A percentile compares a stretch with the other conserved stretches of the same genome.
Conservation (phyloP, 192 early-diverging fungal genomes). For the Umbelopsis sp. region DNA sequence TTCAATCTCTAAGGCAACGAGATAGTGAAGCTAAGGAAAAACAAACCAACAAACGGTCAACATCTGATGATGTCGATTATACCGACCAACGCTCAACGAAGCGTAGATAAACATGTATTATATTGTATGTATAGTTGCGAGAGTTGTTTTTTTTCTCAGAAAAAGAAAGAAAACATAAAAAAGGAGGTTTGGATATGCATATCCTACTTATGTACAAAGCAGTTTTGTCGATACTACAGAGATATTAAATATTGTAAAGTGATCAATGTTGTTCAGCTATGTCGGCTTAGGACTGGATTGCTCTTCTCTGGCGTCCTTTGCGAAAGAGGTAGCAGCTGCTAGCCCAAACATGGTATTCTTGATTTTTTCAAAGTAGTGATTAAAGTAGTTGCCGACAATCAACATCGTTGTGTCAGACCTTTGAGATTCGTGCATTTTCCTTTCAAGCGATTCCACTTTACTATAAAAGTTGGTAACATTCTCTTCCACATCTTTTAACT, state of each 20-base stretch:
- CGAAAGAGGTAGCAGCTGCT: neutral
- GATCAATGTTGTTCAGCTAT: neutral
- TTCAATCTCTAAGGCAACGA: conserved; percentile 1
- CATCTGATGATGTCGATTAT: neutral
- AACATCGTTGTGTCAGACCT: conserved; percentile 39
- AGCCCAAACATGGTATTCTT: conserved; percentile 9
- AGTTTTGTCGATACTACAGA: neutral
- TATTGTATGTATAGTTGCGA: neutral
- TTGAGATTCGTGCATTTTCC: conserved; percentile 43
- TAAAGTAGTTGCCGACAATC: conserved; percentile 45
- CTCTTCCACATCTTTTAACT: conserved; percentile 49
- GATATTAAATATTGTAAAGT: neutral
- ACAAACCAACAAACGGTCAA: neutral
- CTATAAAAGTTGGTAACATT: conserved; percentile 42
- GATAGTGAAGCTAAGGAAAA: neutral
- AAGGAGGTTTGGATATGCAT: neutral
- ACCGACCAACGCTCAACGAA: neutral
- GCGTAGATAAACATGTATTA: conserved; percentile 9
- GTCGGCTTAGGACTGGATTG: neutral
- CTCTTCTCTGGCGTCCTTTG: neutral
- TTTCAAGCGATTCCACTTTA: conserved; percentile 40
- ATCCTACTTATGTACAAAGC: neutral
- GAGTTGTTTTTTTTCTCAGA: too few relatives aligned
- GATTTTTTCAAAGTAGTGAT: conserved; percentile 29
- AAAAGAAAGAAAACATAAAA: neutral